These are phyloP conservation scores for Oldenlandia corymbosa DNA, from an alignment of 257 asterid species.

Conservation along the genomic window DNA sequence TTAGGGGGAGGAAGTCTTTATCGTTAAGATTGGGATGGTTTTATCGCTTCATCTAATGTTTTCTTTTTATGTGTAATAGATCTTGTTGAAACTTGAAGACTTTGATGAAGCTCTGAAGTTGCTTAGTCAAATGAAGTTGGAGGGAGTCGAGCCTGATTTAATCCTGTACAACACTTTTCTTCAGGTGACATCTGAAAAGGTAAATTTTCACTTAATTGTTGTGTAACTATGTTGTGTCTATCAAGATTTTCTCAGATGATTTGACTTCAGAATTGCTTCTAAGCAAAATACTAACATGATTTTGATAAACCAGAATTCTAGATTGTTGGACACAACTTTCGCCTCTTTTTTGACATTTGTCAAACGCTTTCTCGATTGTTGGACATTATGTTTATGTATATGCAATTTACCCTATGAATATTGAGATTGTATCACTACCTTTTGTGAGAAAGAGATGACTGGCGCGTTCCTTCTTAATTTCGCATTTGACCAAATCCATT, in stretches of 20 bases:
- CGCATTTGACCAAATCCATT: background rate
- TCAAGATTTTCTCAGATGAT: no score
- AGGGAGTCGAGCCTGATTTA: constrained; percentile 54
- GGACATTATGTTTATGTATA: background rate
- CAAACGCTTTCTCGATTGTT: no score
- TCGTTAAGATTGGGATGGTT: background rate
- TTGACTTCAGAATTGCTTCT: background rate
- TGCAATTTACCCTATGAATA: background rate
- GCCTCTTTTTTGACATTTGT: no score
- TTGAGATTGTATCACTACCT: no score
- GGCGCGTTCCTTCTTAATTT: background rate
- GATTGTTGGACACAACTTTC: no score
- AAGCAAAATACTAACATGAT: background rate
- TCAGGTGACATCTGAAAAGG: constrained; percentile 58
- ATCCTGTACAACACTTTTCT: constrained; percentile 60
- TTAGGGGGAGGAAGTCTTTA: background rate
- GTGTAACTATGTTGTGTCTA: background rate
- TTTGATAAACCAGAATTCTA: background rate
- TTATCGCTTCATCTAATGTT: background rate
- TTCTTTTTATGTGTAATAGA: constrained; percentile 29
- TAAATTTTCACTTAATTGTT: constrained; percentile 13
- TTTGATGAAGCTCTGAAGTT: constrained; percentile 50
- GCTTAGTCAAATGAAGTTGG: constrained; percentile 41
- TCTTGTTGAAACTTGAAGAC: constrained; percentile 40
- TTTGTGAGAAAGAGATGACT: background rate